phyloP scores from a whole-genome alignment of 306 rosid species.

The Cicer pinnatifidum region DNA sequence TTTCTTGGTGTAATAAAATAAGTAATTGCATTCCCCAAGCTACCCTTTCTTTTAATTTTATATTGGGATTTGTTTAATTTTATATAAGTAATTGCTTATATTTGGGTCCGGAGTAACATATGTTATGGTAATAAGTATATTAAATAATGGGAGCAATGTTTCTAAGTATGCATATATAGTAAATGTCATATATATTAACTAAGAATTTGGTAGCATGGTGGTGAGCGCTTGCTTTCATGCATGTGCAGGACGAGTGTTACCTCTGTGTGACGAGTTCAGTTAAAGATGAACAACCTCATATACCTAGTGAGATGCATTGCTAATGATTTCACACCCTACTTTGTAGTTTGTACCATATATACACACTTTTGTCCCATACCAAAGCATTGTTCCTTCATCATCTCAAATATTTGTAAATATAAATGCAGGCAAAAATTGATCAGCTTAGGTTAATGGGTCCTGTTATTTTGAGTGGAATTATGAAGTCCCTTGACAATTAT shows the following conservation, averaged over 20 bases:
- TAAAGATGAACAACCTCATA: constrained; percentile 12
- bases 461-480: constrained; percentile 82
- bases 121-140: too few relatives aligned
- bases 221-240: too few relatives aligned
- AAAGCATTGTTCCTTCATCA: constrained; percentile 33
- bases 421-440: constrained; percentile 75
- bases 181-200: too few relatives aligned
- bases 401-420: constrained; percentile 41
- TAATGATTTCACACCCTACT: constrained; percentile 20
- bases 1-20: too few relatives aligned
- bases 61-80: too few relatives aligned
- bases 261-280: constrained; percentile 4
- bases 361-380: constrained; percentile 15
- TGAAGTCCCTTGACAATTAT: constrained; percentile 88
- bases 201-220: too few relatives aligned
- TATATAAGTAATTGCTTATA: too few relatives aligned
- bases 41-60: too few relatives aligned
- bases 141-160: too few relatives aligned
- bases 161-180: too few relatives aligned
- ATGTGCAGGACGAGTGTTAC: background rate
- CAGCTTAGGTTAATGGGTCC: constrained; percentile 96
- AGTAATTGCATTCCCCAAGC: too few relatives aligned
- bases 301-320: constrained; percentile 29
- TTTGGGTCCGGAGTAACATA: too few relatives aligned
- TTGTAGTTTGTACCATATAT: background rate